Conservation (phyloP, 1,284 basidiomycete species). For the Kwoniella shivajii region DNA sequence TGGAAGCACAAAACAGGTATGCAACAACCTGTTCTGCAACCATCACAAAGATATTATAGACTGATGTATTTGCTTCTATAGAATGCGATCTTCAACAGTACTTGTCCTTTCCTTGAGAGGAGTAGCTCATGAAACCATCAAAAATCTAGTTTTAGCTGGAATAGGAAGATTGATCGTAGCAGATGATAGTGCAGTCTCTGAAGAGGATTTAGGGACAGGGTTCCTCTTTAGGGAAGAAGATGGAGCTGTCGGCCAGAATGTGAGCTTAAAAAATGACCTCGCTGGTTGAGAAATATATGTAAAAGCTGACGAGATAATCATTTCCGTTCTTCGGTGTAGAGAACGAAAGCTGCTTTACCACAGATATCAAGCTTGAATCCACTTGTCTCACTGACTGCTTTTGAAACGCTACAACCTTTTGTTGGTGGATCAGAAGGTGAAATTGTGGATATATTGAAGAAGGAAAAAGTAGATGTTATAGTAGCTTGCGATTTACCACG, state of each 20-base stretch:
- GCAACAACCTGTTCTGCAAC: conserved; percentile 23
- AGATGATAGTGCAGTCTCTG: conserved; percentile 56
- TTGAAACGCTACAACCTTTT: conserved; percentile 59
- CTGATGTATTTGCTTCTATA: conserved; percentile 45
- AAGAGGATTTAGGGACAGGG: conserved; percentile 83
- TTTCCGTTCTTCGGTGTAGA: conserved; percentile 56
- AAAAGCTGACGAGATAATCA: conserved; percentile 29
- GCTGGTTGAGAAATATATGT: not conserved
- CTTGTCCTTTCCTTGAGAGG: conserved; percentile 79
- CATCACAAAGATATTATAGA: not conserved
- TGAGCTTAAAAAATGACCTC: too few species aligned
- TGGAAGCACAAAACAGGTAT: conserved; percentile 93
- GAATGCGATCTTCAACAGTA: conserved; percentile 92
- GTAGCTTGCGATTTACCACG: conserved; percentile 77
- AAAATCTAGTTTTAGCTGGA: conserved; percentile 73
- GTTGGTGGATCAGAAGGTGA: conserved; percentile 57
- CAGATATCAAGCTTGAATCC: conserved; percentile 90
- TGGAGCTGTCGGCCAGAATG: conserved; percentile 73
- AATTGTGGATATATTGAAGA: conserved; percentile 64
- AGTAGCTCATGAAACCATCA: conserved; percentile 91
- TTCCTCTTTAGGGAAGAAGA: conserved; percentile 95
- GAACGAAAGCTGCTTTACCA: conserved; percentile 77
- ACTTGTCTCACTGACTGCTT: conserved; percentile 75
- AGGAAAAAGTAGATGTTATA: conserved; percentile 69
- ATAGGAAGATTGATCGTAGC: conserved; percentile 62